Conservation (phyloP, 2,329 filamentous ascomycete genomes). For the Boeremia exigua region DNA sequence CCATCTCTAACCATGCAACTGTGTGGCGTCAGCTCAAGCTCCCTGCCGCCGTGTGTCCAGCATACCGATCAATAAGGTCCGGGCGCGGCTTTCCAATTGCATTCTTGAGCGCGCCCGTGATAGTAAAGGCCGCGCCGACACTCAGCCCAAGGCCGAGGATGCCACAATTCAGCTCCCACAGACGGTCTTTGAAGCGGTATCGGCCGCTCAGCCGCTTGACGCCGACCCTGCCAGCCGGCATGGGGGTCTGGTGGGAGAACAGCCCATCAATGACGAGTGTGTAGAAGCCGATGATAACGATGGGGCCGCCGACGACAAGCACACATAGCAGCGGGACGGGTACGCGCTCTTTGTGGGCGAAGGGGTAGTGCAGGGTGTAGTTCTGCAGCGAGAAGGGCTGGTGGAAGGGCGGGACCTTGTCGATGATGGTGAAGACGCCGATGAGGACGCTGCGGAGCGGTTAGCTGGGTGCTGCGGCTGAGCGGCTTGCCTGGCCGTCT, state of each 20-base stretch:
- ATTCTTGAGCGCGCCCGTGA: slow-evolving; percentile 64
- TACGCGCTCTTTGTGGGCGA: slow-evolving; percentile 61
- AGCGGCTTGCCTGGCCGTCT: neutral
- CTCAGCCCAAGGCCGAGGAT: slow-evolving; percentile 62
- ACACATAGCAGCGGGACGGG: slow-evolving; percentile 57
- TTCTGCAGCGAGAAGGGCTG: slow-evolving; percentile 64
- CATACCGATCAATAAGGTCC: slow-evolving; percentile 63
- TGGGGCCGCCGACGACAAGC: slow-evolving; percentile 58
- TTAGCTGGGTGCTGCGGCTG: slow-evolving; percentile 21
- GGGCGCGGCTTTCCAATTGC: slow-evolving; percentile 65
- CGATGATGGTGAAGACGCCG: slow-evolving; percentile 59
- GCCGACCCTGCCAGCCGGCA: slow-evolving; percentile 32
- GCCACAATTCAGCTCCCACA: slow-evolving; percentile 69
- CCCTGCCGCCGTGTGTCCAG: neutral
- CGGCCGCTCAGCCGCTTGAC: slow-evolving; percentile 49
- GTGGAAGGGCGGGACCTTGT: slow-evolving; percentile 62
- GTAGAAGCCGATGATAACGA: slow-evolving; percentile 60
- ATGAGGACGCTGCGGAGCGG: slow-evolving; percentile 55
- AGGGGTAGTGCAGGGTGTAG: slow-evolving; percentile 64
- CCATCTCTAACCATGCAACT: slow-evolving; percentile 29
- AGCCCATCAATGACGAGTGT: slow-evolving; percentile 65
- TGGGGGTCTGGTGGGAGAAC: slow-evolving; percentile 58
- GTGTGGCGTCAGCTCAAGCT: slow-evolving; percentile 9
- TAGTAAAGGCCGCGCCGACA: slow-evolving; percentile 62
- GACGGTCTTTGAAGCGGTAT: slow-evolving; percentile 61